Evolutionary conservation across 2,329 filamentous ascomycete species (phyloP).

Genomic region (Microsporum canis): DNA sequence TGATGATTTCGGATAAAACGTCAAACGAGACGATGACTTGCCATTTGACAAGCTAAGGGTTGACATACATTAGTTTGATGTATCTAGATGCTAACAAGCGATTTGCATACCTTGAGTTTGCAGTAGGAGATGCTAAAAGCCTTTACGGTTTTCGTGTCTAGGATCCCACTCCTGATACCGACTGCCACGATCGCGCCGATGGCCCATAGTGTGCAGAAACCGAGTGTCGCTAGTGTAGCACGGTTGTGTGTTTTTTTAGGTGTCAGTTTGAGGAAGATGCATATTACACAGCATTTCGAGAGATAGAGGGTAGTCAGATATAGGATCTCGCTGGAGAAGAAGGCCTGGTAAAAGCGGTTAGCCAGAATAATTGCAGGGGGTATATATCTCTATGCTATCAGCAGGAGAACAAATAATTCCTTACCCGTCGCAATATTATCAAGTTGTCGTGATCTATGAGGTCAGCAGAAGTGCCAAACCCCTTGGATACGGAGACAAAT

Average conservation of each 20-base stretch:
- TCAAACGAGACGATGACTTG: conserved; percentile 27
- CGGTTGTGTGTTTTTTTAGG: conserved; percentile 32
- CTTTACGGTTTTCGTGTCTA: not conserved
- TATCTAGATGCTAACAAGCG: not conserved
- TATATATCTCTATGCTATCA: not conserved
- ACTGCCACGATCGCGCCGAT: conserved; percentile 33
- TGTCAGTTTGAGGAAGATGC: conserved; percentile 37
- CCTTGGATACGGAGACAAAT: conserved; percentile 23
- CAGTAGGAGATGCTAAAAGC: not conserved
- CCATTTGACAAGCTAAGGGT: conserved; percentile 23
- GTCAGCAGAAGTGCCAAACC: conserved; percentile 26
- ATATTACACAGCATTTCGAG: conserved; percentile 32
- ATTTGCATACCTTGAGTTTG: not conserved
- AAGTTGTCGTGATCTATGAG: conserved; percentile 19
- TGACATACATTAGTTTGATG: not conserved
- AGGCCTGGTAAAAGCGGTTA: conserved; percentile 19
- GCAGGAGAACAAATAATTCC: not conserved
- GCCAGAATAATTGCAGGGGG: not conserved
- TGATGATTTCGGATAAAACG: conserved; percentile 26
- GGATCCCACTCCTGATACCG: conserved; percentile 28
- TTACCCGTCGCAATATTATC: conserved; percentile 21
- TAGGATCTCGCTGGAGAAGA: conserved; percentile 32
- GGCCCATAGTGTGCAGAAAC: conserved; percentile 27
- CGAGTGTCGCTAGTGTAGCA: conserved; percentile 28
- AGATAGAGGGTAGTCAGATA: conserved; percentile 34